Conservation (phyloP, 441 rosid species). For the Corymbia calophylla region DNA sequence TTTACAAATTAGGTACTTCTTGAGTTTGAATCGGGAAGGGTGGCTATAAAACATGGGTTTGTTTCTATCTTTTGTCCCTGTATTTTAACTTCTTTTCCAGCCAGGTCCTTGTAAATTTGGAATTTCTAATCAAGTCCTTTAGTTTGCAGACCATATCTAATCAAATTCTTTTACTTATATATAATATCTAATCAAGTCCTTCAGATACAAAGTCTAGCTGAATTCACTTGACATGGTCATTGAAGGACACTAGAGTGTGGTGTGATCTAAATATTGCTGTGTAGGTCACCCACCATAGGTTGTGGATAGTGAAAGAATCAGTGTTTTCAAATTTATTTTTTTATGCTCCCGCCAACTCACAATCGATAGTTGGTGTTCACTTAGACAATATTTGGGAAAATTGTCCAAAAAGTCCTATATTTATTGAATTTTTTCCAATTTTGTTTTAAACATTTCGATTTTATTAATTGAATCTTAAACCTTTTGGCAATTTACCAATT, state of each 20-base stretch:
- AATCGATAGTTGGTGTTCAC: not conserved
- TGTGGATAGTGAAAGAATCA: not conserved
- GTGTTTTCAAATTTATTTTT: not conserved
- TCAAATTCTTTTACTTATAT: not conserved
- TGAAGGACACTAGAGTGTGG: not conserved
- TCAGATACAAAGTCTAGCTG: not conserved
- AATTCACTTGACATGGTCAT: not conserved
- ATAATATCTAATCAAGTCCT: not conserved
- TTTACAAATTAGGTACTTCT: not conserved
- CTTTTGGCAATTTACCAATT: not conserved
- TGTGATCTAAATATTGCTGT: not conserved
- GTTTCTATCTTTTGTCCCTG: not conserved
- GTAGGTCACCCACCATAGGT: not conserved
- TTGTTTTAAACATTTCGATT: too few species aligned
- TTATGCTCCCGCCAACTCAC: not conserved
- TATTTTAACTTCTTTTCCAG: not conserved
- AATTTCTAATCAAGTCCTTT: not conserved
- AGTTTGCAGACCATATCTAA: not conserved
- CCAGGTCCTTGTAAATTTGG: not conserved
- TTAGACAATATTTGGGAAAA: not conserved
- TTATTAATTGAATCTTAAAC: too few species aligned
- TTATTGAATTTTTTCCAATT: too few species aligned
- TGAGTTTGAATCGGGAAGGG: not conserved
- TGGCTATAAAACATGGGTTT: not conserved
- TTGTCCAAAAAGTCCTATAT: not conserved